Evolutionary conservation across 2,329 filamentous ascomycete species (phyloP), one percentile per base, ranked within the genome.

Genomic region (Ceratocystis cubensis): DNA sequence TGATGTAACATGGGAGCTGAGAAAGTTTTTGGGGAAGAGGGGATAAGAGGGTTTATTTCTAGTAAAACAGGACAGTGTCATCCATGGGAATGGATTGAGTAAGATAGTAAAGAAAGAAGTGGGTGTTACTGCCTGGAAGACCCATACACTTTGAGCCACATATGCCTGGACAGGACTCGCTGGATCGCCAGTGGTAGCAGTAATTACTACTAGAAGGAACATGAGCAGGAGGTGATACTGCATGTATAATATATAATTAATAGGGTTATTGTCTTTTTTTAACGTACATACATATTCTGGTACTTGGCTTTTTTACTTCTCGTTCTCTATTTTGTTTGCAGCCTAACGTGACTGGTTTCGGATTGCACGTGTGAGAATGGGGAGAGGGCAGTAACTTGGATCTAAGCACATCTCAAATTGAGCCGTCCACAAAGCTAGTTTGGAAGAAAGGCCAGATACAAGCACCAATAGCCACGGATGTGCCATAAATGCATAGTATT

Each of bases 1-100:
- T 41, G 20, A 65, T 65, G 56, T 37, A 59, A 45, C 46, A 33
- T 56, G 6, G 22, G 50, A 30, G 64, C 22, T 30, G 37, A 57
- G 64, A n/a, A 33, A 30, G 41, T 46, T 46, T 57, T n/a, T 64
- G 28, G 7, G 7, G 56, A 8, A n/a, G 56, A 7, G 8, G 15
- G 30, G 8, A n/a, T 5, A n/a, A 28, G 6, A 20, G 15, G 15
- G 25, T 8, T 8, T 53, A 10, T 53, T 53, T 53, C 48, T 53
- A 20, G 48, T 41, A 41, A 13, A 41, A 13, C 37, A 41, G 37
- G 4, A 41, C 10, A 41, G 10, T 15, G 37, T 1, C 37, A 15
- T 41, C 10, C 13, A 41, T 15, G 37, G 8, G 13, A 41, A 41
- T 13, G 4, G 13, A 41, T 15, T 41, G 37, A 15, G 37, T 0